Conservation (phyloP, 805 yeast genomes). For the Candida palmyrensis region DNA sequence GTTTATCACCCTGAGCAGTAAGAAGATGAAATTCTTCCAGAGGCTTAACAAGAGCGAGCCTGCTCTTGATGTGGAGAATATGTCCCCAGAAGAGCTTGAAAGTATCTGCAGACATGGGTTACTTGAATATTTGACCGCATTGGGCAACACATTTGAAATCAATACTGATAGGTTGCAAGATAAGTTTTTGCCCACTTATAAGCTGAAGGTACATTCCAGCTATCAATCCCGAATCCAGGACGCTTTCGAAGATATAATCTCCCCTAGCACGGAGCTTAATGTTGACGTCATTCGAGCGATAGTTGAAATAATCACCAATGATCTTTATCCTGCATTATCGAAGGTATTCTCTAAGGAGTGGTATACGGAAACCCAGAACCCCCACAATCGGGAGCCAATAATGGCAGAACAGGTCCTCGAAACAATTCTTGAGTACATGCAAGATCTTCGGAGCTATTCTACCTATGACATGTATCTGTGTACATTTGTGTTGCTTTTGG, state of each 20-base stretch:
- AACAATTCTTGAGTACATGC: slow-evolving; percentile 70
- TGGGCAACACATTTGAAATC: slow-evolving; percentile 83
- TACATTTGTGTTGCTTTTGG: slow-evolving; percentile 33
- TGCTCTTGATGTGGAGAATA: slow-evolving; percentile 28
- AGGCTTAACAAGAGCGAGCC: slow-evolving; percentile 6
- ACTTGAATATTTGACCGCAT: slow-evolving; percentile 73
- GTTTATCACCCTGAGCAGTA: slow-evolving; percentile 40
- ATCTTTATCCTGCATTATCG: slow-evolving; percentile 57
- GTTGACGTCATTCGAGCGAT: slow-evolving; percentile 69
- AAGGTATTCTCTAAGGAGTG: slow-evolving; percentile 64
- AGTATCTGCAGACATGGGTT: slow-evolving; percentile 56
- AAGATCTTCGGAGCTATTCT: slow-evolving; percentile 51
- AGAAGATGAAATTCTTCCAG: slow-evolving; percentile 30
- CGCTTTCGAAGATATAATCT: slow-evolving; percentile 43
- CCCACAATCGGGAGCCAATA: slow-evolving; percentile 27
- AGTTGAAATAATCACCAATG: slow-evolving; percentile 66
- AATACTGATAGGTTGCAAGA: slow-evolving; percentile 60
- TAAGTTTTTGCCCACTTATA: slow-evolving; percentile 62
- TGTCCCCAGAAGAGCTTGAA: slow-evolving; percentile 34
- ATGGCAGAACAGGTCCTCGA: slow-evolving; percentile 61
- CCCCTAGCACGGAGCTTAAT: slow-evolving; percentile 70
- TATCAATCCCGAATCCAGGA: slow-evolving; percentile 30
- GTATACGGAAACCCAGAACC: slow-evolving; percentile 48
- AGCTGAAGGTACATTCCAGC: slow-evolving; percentile 47
- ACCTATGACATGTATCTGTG: slow-evolving; percentile 38